Conservation (phyloP, 164 flowering plant species). For the Euptelea pleiosperma region DNA sequence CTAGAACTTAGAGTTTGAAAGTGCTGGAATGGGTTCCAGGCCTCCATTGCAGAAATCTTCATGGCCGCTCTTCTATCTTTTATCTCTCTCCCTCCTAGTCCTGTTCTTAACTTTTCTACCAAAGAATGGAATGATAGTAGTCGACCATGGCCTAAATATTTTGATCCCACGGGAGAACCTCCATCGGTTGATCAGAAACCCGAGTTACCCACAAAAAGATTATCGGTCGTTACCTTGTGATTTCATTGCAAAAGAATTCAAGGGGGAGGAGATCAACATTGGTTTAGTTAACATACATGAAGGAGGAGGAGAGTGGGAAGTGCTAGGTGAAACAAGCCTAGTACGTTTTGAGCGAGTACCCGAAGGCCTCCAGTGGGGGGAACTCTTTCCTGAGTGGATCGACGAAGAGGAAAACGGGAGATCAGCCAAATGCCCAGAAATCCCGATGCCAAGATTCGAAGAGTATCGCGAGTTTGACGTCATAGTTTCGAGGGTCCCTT, state of each 20-base stretch:
- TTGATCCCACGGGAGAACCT: too few species aligned
- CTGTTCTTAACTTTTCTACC: constrained; percentile 5
- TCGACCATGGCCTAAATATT: too few species aligned
- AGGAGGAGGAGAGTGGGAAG: constrained; percentile 1
- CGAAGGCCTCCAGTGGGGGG: constrained; percentile 36
- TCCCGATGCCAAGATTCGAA: constrained; percentile 54
- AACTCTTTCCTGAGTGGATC: constrained; percentile 62
- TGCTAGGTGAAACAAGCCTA: constrained; percentile 5
- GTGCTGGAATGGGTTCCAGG: too few species aligned
- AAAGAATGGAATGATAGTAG: not conserved
- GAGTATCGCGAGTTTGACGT: constrained; percentile 40
- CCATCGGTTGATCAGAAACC: not conserved
- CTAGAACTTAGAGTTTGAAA: too few species aligned
- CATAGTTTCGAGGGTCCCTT: constrained; percentile 53
- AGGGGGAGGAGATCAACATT: constrained; percentile 16
- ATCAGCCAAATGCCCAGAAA: constrained; percentile 44
- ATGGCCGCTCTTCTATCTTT: constrained; percentile 1
- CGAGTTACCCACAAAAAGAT: not conserved
- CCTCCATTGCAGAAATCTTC: constrained; percentile 5
- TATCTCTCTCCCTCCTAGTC: constrained; percentile 14
- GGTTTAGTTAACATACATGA: constrained; percentile 33
- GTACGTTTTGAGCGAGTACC: constrained; percentile 41
- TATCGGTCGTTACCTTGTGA: not conserved
- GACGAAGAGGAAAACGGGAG: constrained; percentile 41
- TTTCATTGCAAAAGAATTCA: constrained; percentile 8